A percentile compares a stretch with the other conserved stretches of the same genome.
Evolutionary conservation across 2,329 filamentous ascomycete genomes (phyloP).

Genomic region (Diaporthe citrichinensis): DNA sequence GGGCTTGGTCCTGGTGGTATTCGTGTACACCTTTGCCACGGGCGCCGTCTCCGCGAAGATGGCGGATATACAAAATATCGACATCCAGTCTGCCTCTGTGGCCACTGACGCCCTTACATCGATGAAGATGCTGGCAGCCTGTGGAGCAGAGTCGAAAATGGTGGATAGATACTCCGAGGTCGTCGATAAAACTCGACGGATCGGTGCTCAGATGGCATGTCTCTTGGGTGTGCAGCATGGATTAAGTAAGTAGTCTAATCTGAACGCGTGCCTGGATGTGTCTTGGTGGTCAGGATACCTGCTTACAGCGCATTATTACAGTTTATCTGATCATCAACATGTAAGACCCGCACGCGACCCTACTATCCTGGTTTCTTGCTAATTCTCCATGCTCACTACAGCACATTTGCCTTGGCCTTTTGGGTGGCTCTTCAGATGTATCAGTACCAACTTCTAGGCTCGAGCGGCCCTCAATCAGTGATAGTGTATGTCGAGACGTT

Average conservation of each 20-base stretch:
- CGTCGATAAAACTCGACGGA: conserved; percentile 64
- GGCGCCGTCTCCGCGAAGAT: conserved; percentile 69
- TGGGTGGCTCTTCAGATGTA: conserved; percentile 73
- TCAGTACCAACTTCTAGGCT: conserved; percentile 54
- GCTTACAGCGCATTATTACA: neutral
- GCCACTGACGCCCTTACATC: conserved; percentile 65
- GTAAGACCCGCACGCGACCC: neutral
- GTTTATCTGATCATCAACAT: neutral
- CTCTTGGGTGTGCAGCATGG: conserved; percentile 65
- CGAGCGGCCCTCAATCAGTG: conserved; percentile 66
- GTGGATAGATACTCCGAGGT: conserved; percentile 66
- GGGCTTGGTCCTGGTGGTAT: conserved; percentile 67
- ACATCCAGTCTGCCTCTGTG: conserved; percentile 70
- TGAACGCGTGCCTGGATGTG: too few species aligned
- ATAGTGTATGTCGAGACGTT: conserved; percentile 53
- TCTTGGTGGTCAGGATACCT: neutral
- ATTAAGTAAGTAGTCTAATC: conserved; percentile 58
- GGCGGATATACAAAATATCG: conserved; percentile 60
- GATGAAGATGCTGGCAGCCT: conserved; percentile 70
- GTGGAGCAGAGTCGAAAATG: conserved; percentile 71
- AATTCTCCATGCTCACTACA: neutral
- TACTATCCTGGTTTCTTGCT: neutral
- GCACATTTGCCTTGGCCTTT: conserved; percentile 69
- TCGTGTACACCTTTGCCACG: conserved; percentile 63
- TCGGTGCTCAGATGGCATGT: conserved; percentile 63